phyloP scores from a whole-genome alignment of 2,329 filamentous ascomycete species.

The Ceratocystis lukuohia region DNA sequence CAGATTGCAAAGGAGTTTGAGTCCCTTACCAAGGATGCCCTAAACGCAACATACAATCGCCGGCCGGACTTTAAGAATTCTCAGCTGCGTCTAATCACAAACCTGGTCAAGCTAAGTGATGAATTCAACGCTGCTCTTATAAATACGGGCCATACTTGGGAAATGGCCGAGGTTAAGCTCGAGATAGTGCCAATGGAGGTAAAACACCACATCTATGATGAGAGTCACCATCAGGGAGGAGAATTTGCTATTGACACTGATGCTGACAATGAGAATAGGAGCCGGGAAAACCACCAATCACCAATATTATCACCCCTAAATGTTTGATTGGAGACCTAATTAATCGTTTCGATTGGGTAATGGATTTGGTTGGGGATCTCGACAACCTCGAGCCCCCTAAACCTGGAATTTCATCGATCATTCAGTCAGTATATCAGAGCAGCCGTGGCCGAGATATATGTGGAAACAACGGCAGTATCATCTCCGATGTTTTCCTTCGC shows the following conservation, averaged over 20 bases:
- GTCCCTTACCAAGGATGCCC: constrained; percentile 16
- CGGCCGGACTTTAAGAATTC: constrained; percentile 15
- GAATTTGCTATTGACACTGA: no score
- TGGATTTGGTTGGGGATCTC: constrained; percentile 18
- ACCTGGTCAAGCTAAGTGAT: constrained; percentile 21
- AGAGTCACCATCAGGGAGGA: not conserved
- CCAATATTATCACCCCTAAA: not conserved
- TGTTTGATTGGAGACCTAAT: not conserved
- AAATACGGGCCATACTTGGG: constrained; percentile 18
- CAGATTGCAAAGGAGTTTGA: constrained; percentile 22
- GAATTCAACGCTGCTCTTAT: constrained; percentile 19
- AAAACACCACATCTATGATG: not conserved
- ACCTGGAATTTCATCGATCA: constrained; percentile 22
- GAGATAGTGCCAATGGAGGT: fast-evolving
- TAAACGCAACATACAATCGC: constrained; percentile 20
- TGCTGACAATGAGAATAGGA: not conserved
- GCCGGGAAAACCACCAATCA: not conserved
- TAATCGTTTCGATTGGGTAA: not conserved
- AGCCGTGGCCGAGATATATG: constrained; percentile 24
- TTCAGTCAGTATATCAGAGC: constrained; percentile 20
- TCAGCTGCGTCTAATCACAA: constrained; percentile 22
- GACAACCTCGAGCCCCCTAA: not conserved
- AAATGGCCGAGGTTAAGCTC: not conserved
- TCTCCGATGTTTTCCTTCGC: constrained; percentile 23
- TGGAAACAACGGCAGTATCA: constrained; percentile 21